Evolutionary conservation across 225 moss, liverwort and hornwort species (phyloP), one percentile per base, ranked within the genome.

Genomic region (Bryum argenteum): DNA sequence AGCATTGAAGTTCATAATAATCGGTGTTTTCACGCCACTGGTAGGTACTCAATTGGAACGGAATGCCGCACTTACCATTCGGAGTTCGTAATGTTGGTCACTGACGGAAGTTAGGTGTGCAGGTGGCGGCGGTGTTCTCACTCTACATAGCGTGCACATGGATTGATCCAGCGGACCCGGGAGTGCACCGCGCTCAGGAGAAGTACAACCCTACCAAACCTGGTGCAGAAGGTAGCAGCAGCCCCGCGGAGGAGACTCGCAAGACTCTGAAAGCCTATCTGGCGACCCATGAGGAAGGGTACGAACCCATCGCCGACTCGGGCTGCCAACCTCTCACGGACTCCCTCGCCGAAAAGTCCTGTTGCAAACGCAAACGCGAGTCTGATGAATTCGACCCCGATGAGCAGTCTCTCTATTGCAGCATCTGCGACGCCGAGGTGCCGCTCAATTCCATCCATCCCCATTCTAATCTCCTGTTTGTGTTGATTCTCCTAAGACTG

Each of bases 361-460:
- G 85, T 43, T 72, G 81, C 5, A 92, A 90, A 63, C 72, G 78
- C 53, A 85, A 82, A 56, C 70, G 87, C 26, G 89, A 86, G 17
- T 60, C 81, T 38, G 95, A 95, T 60, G 89, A 83, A 58, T 67
- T 68, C 11, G 77, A 83, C 21, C 79, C 86, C 1, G 91, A 89
- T 26, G 91, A 86, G 63, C 87, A 86, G 50, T 83, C 89, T 5
- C 88, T 95, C 23, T 95, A 81, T 44, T 92, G 95, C 69, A 91
- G 92, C 74, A 82, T 95, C 17, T 95, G 95, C 62, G 95, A 95
- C 72, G 95, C 92, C 56, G 92, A 95, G 95, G 94, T 94, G 61
- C 61, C 26, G 26, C 26, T 26, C 26, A 26, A 26, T 26, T 26
- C 26, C 26, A 26, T 26, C 26, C 26, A 26, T 26, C 14, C 23